phyloP scores from a whole-genome alignment of 768 basidiomycete genomes.

The Macrolepiota dolichaula region DNA sequence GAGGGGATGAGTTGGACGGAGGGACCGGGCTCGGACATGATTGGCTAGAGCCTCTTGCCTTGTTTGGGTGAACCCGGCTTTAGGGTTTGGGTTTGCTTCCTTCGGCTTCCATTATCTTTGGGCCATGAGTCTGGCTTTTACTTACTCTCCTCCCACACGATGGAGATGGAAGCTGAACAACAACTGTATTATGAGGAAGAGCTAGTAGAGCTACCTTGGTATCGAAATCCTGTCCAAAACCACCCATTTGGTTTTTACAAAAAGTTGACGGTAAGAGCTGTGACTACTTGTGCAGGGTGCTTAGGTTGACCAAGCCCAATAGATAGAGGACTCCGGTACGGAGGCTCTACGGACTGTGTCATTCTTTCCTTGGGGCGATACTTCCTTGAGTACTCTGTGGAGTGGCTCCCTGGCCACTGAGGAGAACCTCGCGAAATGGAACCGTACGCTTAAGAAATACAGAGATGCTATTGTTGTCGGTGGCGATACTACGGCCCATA shows the following conservation, averaged over 20 bases:
- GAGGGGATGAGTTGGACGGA: slow-evolving; percentile 15
- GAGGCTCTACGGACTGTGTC: slow-evolving; percentile 37
- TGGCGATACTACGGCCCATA: slow-evolving; percentile 30
- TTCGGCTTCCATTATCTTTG: neutral
- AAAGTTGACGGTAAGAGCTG: slow-evolving; percentile 41
- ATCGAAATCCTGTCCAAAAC: slow-evolving; percentile 25
- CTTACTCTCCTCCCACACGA: neutral
- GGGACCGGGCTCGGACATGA: slow-evolving; percentile 24
- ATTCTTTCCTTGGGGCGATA: slow-evolving; percentile 44
- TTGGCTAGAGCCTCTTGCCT: slow-evolving; percentile 26
- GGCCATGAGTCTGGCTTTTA: neutral
- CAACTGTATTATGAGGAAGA: slow-evolving; percentile 9
- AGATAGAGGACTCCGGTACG: slow-evolving; percentile 27
- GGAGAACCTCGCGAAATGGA: slow-evolving; percentile 40
- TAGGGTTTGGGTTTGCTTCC: slow-evolving; percentile 7
- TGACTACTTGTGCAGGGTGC: neutral
- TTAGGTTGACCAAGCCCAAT: neutral
- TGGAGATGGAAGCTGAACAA: neutral
- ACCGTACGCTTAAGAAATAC: slow-evolving; percentile 41
- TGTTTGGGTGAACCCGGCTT: slow-evolving; percentile 20
- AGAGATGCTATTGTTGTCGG: slow-evolving; percentile 51
- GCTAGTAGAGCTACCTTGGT: slow-evolving; percentile 28
- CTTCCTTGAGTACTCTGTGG: slow-evolving; percentile 38
- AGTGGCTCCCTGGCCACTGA: slow-evolving; percentile 25
- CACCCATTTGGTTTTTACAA: slow-evolving; percentile 40